Evolutionary conservation across 176 grass and related monocot genomes (phyloP).

Genomic region (Carex scoparia): DNA sequence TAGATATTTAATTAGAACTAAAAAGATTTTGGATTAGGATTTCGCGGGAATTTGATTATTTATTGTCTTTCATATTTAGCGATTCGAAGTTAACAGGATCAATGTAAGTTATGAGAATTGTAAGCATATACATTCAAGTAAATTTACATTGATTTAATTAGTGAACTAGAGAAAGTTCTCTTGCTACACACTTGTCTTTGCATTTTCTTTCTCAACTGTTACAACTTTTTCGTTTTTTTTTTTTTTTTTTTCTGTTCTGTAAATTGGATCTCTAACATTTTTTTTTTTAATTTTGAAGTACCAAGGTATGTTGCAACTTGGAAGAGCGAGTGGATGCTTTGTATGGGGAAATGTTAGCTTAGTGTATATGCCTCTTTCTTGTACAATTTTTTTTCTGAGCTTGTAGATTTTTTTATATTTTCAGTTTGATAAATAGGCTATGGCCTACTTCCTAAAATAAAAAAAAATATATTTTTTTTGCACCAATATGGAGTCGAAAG

Average conservation of each 20-base stretch:
- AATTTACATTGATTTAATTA: background rate
- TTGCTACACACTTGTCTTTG: background rate
- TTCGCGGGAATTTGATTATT: background rate
- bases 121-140: background rate
- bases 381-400: background rate
- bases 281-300: too few species aligned
- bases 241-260: too few species aligned
- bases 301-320: background rate
- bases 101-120: background rate
- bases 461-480: too few species aligned
- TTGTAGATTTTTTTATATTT: background rate
- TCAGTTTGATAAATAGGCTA: background rate
- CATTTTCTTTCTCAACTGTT: background rate
- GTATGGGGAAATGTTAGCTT: background rate
- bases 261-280: too few species aligned
- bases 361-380: background rate
- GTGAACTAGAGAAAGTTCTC: background rate
- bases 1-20: background rate
- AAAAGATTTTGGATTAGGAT: constrained; percentile 1
- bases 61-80: background rate
- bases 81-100: background rate
- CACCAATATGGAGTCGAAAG: too few species aligned
- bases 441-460: too few species aligned
- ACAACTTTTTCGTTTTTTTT: background rate
- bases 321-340: background rate